A percentile compares a stretch with the other conserved stretches of the same genome.
These are phyloP conservation scores for Boletus pseudopeckii DNA, from an alignment of 768 basidiomycete genomes.

Conservation along the genomic window DNA sequence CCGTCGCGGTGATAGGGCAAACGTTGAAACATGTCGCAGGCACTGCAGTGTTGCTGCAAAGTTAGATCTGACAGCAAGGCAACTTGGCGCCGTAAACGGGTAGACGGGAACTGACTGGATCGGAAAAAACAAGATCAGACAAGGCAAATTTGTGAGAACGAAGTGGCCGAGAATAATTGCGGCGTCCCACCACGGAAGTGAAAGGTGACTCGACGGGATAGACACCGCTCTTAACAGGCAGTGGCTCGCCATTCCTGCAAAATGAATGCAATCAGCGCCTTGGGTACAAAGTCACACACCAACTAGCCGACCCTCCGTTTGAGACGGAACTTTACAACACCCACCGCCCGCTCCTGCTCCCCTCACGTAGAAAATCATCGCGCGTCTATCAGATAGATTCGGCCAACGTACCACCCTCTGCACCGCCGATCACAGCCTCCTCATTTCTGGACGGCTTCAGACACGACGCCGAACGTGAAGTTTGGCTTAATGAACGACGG, in stretches of 20 bases:
- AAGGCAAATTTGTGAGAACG: constrained; percentile 15
- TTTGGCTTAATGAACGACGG: background rate
- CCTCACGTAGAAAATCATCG: background rate
- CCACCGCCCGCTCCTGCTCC: background rate
- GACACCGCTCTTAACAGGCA: constrained; percentile 23
- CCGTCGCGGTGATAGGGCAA: constrained; percentile 32
- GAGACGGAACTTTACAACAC: constrained; percentile 15
- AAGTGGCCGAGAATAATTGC: constrained; percentile 18
- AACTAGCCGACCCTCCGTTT: constrained; percentile 14
- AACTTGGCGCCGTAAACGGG: constrained; percentile 26
- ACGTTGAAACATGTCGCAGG: constrained; percentile 36
- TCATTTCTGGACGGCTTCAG: background rate
- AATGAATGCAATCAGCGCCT: constrained; percentile 27
- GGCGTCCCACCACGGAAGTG: constrained; percentile 22
- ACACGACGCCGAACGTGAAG: background rate
- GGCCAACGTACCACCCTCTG: constrained; percentile 3
- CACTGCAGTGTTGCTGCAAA: constrained; percentile 29
- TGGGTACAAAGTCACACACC: constrained; percentile 12
- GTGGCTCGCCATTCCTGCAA: constrained; percentile 22
- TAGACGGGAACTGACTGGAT: constrained; percentile 13
- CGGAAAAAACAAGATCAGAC: constrained; percentile 23
- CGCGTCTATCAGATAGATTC: constrained; percentile 12
- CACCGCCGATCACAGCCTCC: constrained; percentile 21
- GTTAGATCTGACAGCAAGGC: constrained; percentile 28
- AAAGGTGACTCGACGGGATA: constrained; percentile 7